A percentile compares a stretch with the other conserved stretches of the same genome.
Evolutionary conservation across 768 basidiomycete species (phyloP).

Genomic region (Kockovaella imperatae): DNA sequence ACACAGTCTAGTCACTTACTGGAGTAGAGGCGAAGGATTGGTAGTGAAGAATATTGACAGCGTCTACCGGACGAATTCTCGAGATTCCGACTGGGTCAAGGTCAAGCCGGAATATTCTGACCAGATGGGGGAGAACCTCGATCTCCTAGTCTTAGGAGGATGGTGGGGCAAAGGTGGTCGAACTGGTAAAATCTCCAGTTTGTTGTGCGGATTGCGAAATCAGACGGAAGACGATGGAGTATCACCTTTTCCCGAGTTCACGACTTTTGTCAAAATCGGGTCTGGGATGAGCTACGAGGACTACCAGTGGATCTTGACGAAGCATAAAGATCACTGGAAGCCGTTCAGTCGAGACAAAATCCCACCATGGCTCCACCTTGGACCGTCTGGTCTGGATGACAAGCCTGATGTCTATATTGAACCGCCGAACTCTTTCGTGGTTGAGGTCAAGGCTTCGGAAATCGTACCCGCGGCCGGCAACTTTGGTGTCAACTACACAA

Average conservation of each 20-base stretch:
- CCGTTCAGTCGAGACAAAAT: slow-evolving; percentile 64
- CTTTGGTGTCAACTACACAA: slow-evolving; percentile 76
- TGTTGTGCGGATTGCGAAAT: slow-evolving; percentile 82
- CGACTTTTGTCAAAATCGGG: slow-evolving; percentile 81
- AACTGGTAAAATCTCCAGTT: slow-evolving; percentile 77
- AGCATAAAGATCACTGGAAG: slow-evolving; percentile 58
- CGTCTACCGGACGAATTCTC: slow-evolving; percentile 74
- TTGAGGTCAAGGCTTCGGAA: slow-evolving; percentile 90
- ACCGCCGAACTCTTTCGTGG: slow-evolving; percentile 83
- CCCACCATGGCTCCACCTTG: slow-evolving; percentile 54
- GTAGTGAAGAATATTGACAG: slow-evolving; percentile 79
- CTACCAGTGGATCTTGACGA: slow-evolving; percentile 72
- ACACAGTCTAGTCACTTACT: no score
- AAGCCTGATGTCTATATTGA: slow-evolving; percentile 72
- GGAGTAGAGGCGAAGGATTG: slow-evolving; percentile 86
- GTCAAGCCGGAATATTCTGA: slow-evolving; percentile 49
- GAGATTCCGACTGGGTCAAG: slow-evolving; percentile 91
- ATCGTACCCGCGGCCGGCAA: slow-evolving; percentile 69
- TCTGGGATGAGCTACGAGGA: slow-evolving; percentile 78
- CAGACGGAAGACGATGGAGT: slow-evolving; percentile 51
- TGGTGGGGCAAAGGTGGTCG: slow-evolving; percentile 82
- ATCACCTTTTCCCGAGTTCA: slow-evolving; percentile 54
- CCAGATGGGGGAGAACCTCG: slow-evolving; percentile 57
- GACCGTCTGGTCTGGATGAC: slow-evolving; percentile 37
- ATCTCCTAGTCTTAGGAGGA: slow-evolving; percentile 80